These are phyloP conservation scores for Parmelia sp. DNA, from an alignment of 495 filamentous ascomycete genomes.

Conservation along the genomic window DNA sequence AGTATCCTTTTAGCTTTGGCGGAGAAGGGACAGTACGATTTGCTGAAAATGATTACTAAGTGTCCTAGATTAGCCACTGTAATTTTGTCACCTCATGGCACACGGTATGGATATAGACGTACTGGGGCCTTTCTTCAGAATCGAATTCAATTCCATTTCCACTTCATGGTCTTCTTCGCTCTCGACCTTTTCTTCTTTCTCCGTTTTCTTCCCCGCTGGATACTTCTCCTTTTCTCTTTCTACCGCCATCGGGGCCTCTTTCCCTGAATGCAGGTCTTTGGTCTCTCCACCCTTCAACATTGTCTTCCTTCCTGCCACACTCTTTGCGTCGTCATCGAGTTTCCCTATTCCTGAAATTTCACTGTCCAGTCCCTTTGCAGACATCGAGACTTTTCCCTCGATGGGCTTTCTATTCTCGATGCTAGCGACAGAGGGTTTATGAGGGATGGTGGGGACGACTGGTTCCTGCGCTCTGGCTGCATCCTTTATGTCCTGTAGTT, in stretches of 20 bases:
- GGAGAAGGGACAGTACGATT: slow-evolving; percentile 84
- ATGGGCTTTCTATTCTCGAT: slow-evolving; percentile 49
- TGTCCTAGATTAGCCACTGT: slow-evolving; percentile 22
- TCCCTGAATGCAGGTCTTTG: slow-evolving; percentile 37
- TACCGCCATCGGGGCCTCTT: slow-evolving; percentile 26
- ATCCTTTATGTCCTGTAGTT: slow-evolving; percentile 34
- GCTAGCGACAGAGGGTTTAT: slow-evolving; percentile 26
- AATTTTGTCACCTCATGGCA: not conserved
- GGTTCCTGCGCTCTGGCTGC: slow-evolving; percentile 30
- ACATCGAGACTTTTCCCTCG: slow-evolving; percentile 22
- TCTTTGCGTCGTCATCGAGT: slow-evolving; percentile 39
- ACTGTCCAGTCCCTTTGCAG: slow-evolving; percentile 11
- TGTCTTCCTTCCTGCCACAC: slow-evolving; percentile 63
- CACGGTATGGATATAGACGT: slow-evolving; percentile 30
- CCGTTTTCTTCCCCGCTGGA: slow-evolving; percentile 26
- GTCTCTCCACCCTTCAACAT: slow-evolving; percentile 35
- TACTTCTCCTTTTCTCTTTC: slow-evolving; percentile 22
- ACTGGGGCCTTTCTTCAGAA: slow-evolving; percentile 79
- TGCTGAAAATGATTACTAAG: slow-evolving; percentile 89
- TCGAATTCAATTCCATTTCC: slow-evolving; percentile 61
- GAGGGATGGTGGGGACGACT: slow-evolving; percentile 24
- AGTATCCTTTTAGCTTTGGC: slow-evolving; percentile 75
- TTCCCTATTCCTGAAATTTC: slow-evolving; percentile 9
- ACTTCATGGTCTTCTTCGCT: slow-evolving; percentile 52
- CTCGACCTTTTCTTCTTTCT: slow-evolving; percentile 42